Evolutionary conservation across 768 basidiomycete genomes (phyloP), one percentile per base, ranked within the genome.

Genomic region (Phlegmacium glaucopus): DNA sequence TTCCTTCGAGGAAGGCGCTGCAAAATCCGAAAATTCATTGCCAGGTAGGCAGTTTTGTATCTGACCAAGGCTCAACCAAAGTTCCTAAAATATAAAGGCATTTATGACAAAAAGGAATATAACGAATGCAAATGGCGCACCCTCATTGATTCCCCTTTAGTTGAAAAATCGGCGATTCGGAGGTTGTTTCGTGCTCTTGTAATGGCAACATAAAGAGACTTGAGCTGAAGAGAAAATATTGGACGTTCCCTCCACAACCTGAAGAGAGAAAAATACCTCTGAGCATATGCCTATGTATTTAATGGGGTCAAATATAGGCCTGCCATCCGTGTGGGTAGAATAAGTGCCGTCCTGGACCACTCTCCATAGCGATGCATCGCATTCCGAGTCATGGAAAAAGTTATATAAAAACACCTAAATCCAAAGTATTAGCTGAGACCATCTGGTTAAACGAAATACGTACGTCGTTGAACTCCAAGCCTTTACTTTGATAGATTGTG

Each of bases 391-490:
- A 18, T 78, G 73, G 54, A 90, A 90, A 62, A 88, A 88, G 51
- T 90, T 81, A 55, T 82, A 88, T 9, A 90, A 56, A 3, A 90
- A 68, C 4, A 90, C 85, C 85, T 87, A 4, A 52, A 29, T 41
- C 36, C 25, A 37, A 32, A 13, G 13, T 13, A 26, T 15, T 37
- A 8, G 22, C 17, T 2, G 34, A 8, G 27, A 9, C 28, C 13
- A 44, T 25, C n/a, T 39, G 9, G 13, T 35, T 10, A 34, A 34
- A 28, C 6, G 22, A 15, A 28, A 18, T 41, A 63, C 36, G n/a
- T 42, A 82, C 83, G 53, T 85, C 82, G 51, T 82, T 75, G 60
- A 84, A 85, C 54, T 85, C 83, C 4, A 84, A 62, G 1, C 83
- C 83, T 63, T 84, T 85, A 69, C 77, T 80, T 37, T 84, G 80